Percentiles rank a stretch among this genome's conserved stretches.
Evolutionary conservation across 345 rosid species (phyloP).

Genomic region (Lepidium africanum): DNA sequence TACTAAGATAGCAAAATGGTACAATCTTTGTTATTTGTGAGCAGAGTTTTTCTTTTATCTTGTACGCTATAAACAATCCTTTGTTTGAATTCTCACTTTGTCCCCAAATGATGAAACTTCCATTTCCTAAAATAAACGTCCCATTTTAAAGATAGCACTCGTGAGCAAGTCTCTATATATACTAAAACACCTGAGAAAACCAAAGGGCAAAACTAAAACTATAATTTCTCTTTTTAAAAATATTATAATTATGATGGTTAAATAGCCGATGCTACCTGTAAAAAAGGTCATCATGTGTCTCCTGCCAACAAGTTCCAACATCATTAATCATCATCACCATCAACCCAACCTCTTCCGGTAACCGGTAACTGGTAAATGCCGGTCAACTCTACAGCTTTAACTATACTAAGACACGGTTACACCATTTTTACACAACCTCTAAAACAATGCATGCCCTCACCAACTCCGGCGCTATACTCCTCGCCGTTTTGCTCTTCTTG

Average conservation of each 20-base stretch:
- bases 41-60: slow-evolving; percentile 11
- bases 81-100: slow-evolving; percentile 7
- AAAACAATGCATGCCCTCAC: slow-evolving; percentile 23
- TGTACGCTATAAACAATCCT: slow-evolving; percentile 9
- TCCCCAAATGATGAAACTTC: neutral
- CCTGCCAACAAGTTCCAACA: slow-evolving; percentile 27
- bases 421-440: neutral
- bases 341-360: slow-evolving; percentile 12
- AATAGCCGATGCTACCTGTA: slow-evolving; percentile 24
- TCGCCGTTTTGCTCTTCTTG: slow-evolving; percentile 27
- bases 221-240: neutral
- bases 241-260: neutral
- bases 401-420: neutral
- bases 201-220: neutral
- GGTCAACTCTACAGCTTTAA: slow-evolving; percentile 12
- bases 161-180: no score
- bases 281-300: slow-evolving; percentile 22
- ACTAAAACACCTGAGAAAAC: neutral
- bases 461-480: slow-evolving; percentile 22
- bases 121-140: neutral
- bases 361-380: slow-evolving; percentile 14
- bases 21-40: slow-evolving; percentile 23
- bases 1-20: slow-evolving; percentile 10
- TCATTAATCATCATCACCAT: slow-evolving; percentile 32
- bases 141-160: no score